Evolutionary conservation across 768 basidiomycete genomes (phyloP), one percentile per base, ranked within the genome.

Genomic region (Lentinula detonsa): DNA sequence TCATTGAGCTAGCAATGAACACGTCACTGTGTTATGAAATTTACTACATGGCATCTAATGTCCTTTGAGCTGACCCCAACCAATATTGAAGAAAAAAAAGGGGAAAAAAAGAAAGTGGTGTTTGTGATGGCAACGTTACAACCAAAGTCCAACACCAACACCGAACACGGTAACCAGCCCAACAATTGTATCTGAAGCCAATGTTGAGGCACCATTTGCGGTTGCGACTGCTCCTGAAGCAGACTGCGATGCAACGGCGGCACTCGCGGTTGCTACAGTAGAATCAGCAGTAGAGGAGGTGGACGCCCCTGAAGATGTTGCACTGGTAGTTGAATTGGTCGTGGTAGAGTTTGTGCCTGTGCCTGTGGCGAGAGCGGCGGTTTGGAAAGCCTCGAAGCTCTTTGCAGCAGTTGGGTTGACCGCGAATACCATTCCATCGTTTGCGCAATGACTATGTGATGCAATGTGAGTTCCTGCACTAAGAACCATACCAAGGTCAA

Each of bases 331-430:
- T 18, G 67, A 42, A 31, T 65, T 43, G 48, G 62, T 62, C 23
- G 66, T 63, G 11, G 66, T 64, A 11, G 50, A 51, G 35, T 60
- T 58, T 4, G 69, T 59, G 4, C 71, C 52, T 4, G 69, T 59
- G 4, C 71, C 52, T 33, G 59, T 56, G 13, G 67, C 69, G 51
- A 68, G 64, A 31, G 75, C 72, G 23, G 67, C 67, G 51, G 69
- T 68, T 68, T 72, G 48, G 76, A 80, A 81, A 8, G 68, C 65
- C 0, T 68, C 73, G 63, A 75, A 81, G 11, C 75, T 78, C 69
- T 76, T 79, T 7, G 73, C 70, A 21, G 73, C 70, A 15, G 76
- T 81, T 16, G 81, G 79, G 72, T 83, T 83, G 59, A 84, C 69
- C 39, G 81, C 77, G 69, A 85, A 83, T 9, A 40, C 43, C 42